Percentiles rank a stretch among this genome's conserved stretches.
phyloP scores from a whole-genome alignment of 108 stramenopile species.

The Epithemia pelagica region DNA sequence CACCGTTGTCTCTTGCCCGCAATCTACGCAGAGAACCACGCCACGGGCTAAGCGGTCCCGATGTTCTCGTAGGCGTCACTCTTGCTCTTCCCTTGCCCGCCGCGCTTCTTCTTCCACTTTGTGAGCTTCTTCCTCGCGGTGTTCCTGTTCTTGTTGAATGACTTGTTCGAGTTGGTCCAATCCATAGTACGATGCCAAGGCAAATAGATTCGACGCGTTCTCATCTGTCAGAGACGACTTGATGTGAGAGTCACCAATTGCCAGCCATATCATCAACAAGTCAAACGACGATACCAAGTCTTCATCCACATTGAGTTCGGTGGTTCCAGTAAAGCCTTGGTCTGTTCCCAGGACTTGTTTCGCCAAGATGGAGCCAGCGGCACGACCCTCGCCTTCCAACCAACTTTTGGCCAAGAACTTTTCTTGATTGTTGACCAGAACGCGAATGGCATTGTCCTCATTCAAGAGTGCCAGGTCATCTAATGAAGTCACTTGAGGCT shows the following conservation, averaged over 20 bases:
- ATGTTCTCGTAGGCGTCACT: background rate
- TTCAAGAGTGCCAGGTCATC: background rate
- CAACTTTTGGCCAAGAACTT: background rate
- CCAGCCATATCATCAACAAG: background rate
- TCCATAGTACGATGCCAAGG: background rate
- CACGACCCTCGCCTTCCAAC: background rate
- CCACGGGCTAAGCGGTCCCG: background rate
- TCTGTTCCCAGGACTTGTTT: background rate
- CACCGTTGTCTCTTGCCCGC: background rate
- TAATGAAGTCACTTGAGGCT: too few species aligned
- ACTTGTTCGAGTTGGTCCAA: background rate
- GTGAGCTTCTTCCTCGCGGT: background rate
- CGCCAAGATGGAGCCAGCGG: background rate
- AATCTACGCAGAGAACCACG: background rate
- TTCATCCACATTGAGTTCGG: background rate
- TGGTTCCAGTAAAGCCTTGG: background rate
- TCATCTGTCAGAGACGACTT: background rate
- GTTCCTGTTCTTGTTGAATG: background rate
- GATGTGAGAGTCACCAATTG: background rate
- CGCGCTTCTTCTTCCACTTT: background rate
- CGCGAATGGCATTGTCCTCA: background rate
- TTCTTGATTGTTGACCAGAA: background rate
- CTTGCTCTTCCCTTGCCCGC: background rate
- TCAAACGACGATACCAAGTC: background rate
- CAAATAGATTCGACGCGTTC: background rate